These are phyloP conservation scores for Stemphylium vesicarium DNA, from an alignment of 2,329 filamentous ascomycete genomes.

Conservation along the genomic window DNA sequence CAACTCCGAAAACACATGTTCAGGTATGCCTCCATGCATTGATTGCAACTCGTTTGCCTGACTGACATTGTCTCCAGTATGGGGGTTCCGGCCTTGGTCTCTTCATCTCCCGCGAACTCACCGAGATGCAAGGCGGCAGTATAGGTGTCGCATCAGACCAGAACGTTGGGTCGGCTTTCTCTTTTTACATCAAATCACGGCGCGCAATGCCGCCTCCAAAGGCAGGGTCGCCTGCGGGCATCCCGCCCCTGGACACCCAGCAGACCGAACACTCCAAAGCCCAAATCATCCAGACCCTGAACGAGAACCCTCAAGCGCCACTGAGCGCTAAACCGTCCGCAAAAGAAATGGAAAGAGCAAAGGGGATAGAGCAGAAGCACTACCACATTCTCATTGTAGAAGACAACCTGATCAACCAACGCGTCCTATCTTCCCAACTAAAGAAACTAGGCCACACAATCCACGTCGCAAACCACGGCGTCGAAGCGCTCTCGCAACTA, in stretches of 20 bases:
- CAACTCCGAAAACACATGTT: conserved; percentile 32
- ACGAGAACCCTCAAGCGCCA: background rate
- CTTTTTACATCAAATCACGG: conserved; percentile 32
- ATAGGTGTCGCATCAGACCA: conserved; percentile 30
- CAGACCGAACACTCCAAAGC: background rate
- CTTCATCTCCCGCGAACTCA: conserved; percentile 35
- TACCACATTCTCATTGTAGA: conserved; percentile 34
- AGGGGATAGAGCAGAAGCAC: background rate
- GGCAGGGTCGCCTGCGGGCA: no score
- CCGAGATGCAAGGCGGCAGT: conserved; percentile 34
- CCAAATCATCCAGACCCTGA: background rate
- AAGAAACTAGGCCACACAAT: conserved; percentile 30
- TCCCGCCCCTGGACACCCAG: background rate
- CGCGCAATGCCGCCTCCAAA: background rate
- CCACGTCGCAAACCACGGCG: conserved; percentile 35
- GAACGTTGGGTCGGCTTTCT: conserved; percentile 32
- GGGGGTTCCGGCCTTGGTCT: conserved; percentile 30
- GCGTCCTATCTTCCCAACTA: conserved; percentile 34
- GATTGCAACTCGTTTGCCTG: conserved; percentile 11
- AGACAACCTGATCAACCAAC: conserved; percentile 44
- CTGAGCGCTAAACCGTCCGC: background rate
- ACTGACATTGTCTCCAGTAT: conserved; percentile 19
- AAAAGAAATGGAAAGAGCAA: background rate
- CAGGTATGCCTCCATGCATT: conserved; percentile 3
- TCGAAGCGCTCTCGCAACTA: conserved; percentile 32